Conservation (phyloP, 805 yeast genomes). For the Zygosaccharomyces siamensis region DNA sequence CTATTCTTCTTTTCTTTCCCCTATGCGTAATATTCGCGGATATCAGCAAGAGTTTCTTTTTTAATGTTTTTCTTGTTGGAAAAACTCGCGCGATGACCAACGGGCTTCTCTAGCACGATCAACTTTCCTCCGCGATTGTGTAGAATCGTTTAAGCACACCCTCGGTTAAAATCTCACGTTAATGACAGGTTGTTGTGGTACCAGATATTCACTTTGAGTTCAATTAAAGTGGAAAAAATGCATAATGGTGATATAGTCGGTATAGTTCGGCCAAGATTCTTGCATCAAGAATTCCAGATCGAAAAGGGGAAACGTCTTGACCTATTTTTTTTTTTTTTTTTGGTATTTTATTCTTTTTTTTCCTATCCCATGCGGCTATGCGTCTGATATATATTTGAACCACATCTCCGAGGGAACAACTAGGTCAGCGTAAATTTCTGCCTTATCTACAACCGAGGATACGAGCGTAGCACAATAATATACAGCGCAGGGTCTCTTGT, state of each 20-base stretch:
- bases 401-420: conserved; percentile 1
- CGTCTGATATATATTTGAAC: neutral
- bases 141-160: no score
- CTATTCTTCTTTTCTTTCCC: neutral
- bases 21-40: neutral
- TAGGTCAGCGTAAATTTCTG: neutral
- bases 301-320: conserved; percentile 1
- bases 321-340: no score
- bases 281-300: neutral
- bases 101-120: neutral
- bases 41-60: neutral
- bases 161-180: neutral
- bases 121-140: neutral
- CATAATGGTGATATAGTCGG: conserved; percentile 4
- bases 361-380: neutral
- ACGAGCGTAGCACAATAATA: neutral
- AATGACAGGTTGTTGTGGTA: neutral
- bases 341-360: neutral
- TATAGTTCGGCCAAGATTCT: neutral
- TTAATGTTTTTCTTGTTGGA: neutral
- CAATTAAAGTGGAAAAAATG: neutral
- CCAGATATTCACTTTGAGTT: neutral
- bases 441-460: neutral
- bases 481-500: neutral
- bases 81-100: conserved; percentile 5